These are phyloP conservation scores for Microbotryum scabiosae DNA, from an alignment of 1,284 basidiomycete genomes.

Conservation along the genomic window DNA sequence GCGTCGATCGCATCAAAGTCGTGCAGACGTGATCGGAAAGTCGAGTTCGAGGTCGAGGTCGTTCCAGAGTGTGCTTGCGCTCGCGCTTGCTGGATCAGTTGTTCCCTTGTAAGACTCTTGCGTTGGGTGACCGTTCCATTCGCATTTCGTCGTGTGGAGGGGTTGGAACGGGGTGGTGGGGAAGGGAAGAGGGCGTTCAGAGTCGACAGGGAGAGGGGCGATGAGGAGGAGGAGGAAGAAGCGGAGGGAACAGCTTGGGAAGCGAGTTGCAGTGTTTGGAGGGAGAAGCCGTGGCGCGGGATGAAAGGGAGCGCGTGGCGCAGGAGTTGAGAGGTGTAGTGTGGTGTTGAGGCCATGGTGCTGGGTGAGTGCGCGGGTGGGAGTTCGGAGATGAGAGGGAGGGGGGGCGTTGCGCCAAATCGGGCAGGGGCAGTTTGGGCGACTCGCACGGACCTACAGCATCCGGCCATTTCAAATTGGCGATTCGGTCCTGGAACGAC, in stretches of 20 bases:
- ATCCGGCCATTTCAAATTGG: no score
- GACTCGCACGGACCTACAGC: no score
- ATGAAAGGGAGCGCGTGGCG: conserved; percentile 22
- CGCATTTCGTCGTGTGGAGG: no score
- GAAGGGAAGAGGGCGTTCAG: conserved; percentile 26
- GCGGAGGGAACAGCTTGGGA: background rate
- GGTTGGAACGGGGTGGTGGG: background rate
- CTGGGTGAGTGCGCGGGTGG: background rate
- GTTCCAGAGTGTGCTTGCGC: no score
- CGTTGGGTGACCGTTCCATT: no score
- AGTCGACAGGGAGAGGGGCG: background rate
- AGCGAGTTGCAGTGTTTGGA: conserved; percentile 6
- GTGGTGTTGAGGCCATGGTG: background rate
- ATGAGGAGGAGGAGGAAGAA: background rate
- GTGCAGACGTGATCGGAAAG: no score
- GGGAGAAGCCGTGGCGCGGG: conserved; percentile 16
- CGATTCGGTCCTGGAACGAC: no score
- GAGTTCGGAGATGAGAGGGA: background rate
- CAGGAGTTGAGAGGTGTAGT: conserved; percentile 8
- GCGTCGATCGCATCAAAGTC: no score
- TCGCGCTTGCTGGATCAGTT: no score
- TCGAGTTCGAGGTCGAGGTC: no score
- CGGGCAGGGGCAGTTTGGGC: no score
- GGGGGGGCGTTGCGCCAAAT: background rate
- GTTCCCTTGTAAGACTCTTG: no score